These are phyloP conservation scores for Kwoniella dejecticola DNA, from an alignment of 768 basidiomycete genomes.

Conservation along the genomic window DNA sequence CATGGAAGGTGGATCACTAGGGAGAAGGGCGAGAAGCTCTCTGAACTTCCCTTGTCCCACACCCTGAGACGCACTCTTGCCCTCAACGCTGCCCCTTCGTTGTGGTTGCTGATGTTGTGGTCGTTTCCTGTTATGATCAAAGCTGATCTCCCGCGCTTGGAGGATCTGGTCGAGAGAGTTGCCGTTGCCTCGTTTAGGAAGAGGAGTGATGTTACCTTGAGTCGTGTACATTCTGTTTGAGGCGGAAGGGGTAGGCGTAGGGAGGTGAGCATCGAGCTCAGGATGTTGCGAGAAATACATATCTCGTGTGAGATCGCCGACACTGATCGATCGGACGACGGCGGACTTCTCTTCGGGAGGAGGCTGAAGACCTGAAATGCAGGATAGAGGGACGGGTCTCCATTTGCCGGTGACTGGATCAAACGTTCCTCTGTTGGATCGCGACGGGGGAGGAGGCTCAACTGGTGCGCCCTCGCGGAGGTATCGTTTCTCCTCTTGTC, in stretches of 20 bases:
- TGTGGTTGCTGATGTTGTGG: background rate
- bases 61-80: conserved; percentile 1
- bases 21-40: conserved; percentile 28
- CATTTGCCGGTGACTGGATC: conserved; percentile 41
- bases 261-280: conserved; percentile 8
- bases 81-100: conserved; percentile 2
- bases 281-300: conserved; percentile 29
- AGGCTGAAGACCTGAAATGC: conserved; percentile 28
- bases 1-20: conserved; percentile 30
- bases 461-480: conserved; percentile 15
- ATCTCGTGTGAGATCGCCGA: conserved; percentile 33
- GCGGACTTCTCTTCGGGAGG: conserved; percentile 24
- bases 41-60: conserved; percentile 22
- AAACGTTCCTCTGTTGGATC: conserved; percentile 30
- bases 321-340: conserved; percentile 22
- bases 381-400: conserved; percentile 29
- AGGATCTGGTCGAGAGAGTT: conserved; percentile 33
- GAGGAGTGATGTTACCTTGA: conserved; percentile 4
- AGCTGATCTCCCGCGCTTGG: conserved; percentile 22
- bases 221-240: background rate
- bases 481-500: conserved; percentile 36
- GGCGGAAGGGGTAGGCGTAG: conserved; percentile 8
- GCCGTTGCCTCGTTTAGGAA: conserved; percentile 12
- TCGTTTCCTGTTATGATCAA: conserved; percentile 8
- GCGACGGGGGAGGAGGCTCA: conserved; percentile 22